These are phyloP conservation scores for Phaeomoniella chlamydospora DNA, from an alignment of 2,329 filamentous ascomycete genomes.

Conservation along the genomic window DNA sequence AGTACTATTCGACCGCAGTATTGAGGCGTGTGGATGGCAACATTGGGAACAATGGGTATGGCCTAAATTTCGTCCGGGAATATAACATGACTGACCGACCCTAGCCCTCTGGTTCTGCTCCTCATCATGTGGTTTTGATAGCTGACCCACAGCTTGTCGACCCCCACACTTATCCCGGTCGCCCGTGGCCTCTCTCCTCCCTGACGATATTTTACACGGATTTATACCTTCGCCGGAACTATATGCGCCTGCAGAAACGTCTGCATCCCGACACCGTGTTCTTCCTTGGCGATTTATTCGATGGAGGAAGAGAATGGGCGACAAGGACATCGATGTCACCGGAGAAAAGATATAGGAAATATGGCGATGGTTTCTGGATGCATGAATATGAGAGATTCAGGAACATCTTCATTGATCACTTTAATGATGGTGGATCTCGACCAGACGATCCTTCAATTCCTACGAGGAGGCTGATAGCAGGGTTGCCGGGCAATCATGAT, in stretches of 20 bases:
- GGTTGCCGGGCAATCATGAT: constrained; percentile 88
- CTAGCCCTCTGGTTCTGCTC: constrained; percentile 61
- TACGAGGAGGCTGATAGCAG: constrained; percentile 66
- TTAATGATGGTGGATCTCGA: constrained; percentile 34
- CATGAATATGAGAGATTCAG: constrained; percentile 74
- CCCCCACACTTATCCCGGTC: constrained; percentile 83
- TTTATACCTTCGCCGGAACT: constrained; percentile 74
- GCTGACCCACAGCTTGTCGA: constrained; percentile 89
- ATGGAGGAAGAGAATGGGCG: constrained; percentile 90
- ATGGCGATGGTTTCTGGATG: constrained; percentile 73
- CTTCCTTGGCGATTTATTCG: constrained; percentile 89
- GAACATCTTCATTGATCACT: constrained; percentile 62
- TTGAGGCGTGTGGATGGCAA: constrained; percentile 64
- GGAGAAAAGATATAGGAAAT: constrained; percentile 57
- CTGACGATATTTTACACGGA: constrained; percentile 65
- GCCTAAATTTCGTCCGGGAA: constrained; percentile 3
- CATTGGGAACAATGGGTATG: constrained; percentile 87
- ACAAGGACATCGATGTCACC: constrained; percentile 47
- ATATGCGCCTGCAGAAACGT: constrained; percentile 58
- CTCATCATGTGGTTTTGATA: constrained; percentile 72
- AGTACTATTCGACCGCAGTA: constrained; percentile 56
- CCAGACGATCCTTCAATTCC: constrained; percentile 39
- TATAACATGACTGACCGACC: constrained; percentile 3
- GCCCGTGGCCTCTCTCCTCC: constrained; percentile 56
- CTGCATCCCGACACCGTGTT: constrained; percentile 77